Conservation (phyloP, 495 filamentous ascomycete genomes). For the Trichoderma parareesei region DNA sequence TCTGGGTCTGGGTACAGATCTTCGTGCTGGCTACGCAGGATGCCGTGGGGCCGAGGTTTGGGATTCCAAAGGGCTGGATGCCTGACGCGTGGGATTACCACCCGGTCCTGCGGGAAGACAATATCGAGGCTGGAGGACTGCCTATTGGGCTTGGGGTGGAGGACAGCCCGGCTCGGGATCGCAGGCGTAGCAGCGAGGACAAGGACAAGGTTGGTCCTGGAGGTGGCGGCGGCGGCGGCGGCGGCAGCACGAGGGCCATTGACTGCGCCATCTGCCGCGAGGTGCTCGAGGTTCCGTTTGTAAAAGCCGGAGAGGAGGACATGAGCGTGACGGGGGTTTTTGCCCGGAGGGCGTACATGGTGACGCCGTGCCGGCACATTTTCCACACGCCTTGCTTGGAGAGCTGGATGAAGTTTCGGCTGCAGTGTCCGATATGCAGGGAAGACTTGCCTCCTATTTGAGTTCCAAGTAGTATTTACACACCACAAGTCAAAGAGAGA, state of each 20-base stretch:
- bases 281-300: constrained; percentile 77
- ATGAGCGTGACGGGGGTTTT: constrained; percentile 60
- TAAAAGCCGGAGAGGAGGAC: constrained; percentile 48
- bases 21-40: constrained; percentile 70
- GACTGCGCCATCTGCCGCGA: constrained; percentile 96
- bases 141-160: constrained; percentile 58
- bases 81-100: constrained; percentile 92
- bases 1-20: constrained; percentile 92
- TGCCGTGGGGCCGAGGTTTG: constrained; percentile 74
- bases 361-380: constrained; percentile 92
- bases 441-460: constrained; percentile 80
- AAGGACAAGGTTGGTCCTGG: constrained; percentile 20
- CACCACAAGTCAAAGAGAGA: not conserved
- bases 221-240: constrained; percentile 17
- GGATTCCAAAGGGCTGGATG: constrained; percentile 56
- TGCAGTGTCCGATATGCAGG: constrained; percentile 94
- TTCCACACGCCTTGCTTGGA: constrained; percentile 92
- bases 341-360: constrained; percentile 81
- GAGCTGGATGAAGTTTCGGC: constrained; percentile 87
- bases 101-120: constrained; percentile 77
- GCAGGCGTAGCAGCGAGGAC: constrained; percentile 21
- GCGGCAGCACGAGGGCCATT: constrained; percentile 33
- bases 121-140: constrained; percentile 65
- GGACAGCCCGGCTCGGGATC: constrained; percentile 29
- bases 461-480: not conserved